A percentile compares a stretch with the other conserved stretches of the same genome.
phyloP scores from a whole-genome alignment of 768 basidiomycete species.

The Boletus pseudo-olivaceus region DNA sequence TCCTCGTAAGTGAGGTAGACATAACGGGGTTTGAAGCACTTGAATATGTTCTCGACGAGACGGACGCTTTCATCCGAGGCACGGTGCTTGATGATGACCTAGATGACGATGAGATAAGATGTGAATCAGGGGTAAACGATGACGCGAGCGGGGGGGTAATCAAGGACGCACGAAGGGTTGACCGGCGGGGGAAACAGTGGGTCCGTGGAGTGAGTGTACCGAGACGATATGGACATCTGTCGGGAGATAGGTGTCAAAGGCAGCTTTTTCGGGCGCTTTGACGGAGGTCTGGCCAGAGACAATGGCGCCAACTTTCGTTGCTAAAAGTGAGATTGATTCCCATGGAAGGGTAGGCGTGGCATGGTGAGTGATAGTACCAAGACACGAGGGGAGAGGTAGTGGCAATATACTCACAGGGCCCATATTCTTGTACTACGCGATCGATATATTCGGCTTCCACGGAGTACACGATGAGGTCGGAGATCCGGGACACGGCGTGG shows the following conservation, averaged over 20 bases:
- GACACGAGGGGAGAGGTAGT: background rate
- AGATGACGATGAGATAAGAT: background rate
- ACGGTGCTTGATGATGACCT: slow-evolving; percentile 90
- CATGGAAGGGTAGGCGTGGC: background rate
- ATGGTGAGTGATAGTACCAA: background rate
- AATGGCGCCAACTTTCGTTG: slow-evolving; percentile 88
- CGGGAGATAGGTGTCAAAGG: slow-evolving; percentile 88
- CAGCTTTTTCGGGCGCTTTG: slow-evolving; percentile 87
- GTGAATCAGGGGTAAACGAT: background rate
- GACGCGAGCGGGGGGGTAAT: background rate
- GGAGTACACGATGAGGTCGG: slow-evolving; percentile 93
- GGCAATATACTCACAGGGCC: slow-evolving; percentile 66
- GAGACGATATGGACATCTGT: slow-evolving; percentile 86
- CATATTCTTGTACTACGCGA: slow-evolving; percentile 79
- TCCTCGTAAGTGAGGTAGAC: slow-evolving; percentile 96
- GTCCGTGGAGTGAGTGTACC: slow-evolving; percentile 93
- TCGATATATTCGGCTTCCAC: slow-evolving; percentile 90
- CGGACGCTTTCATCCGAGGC: slow-evolving; percentile 67
- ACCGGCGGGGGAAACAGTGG: slow-evolving; percentile 79
- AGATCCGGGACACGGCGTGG: slow-evolving; percentile 80
- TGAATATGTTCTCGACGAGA: slow-evolving; percentile 80
- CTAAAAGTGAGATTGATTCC: slow-evolving; percentile 35
- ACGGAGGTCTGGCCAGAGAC: slow-evolving; percentile 97
- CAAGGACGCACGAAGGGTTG: slow-evolving; percentile 75
- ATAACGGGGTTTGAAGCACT: slow-evolving; percentile 75